phyloP scores from a whole-genome alignment of 106 monocot genomes.

The Phalaenopsis aphrodite region DNA sequence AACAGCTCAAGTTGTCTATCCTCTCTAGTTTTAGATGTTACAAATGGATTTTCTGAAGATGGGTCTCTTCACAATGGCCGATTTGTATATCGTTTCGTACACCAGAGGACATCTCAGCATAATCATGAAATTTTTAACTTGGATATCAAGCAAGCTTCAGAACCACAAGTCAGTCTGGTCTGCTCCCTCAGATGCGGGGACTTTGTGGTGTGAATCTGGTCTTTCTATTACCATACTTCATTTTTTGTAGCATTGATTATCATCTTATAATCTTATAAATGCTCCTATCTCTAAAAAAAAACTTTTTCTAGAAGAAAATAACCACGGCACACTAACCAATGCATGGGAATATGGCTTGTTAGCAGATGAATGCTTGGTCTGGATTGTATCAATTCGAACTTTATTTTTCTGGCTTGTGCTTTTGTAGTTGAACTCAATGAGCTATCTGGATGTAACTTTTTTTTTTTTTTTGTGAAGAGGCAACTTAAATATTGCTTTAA shows the following conservation, averaged over 20 bases:
- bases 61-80: conserved; percentile 31
- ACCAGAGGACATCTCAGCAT: conserved; percentile 18
- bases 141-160: conserved; percentile 14
- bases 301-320: not conserved
- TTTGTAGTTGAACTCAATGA: not conserved
- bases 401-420: not conserved
- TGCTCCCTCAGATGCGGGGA: conserved; percentile 72
- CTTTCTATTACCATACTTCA: not conserved
- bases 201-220: conserved; percentile 58
- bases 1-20: conserved; percentile 25
- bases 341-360: not conserved
- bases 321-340: not conserved
- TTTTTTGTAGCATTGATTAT: not conserved
- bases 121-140: conserved; percentile 6
- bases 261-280: not conserved
- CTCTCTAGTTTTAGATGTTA: conserved; percentile 56
- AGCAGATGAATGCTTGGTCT: not conserved
- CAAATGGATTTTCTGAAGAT: conserved; percentile 26
- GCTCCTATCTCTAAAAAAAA: not conserved
- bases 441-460: not conserved
- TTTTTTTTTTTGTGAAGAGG: not conserved
- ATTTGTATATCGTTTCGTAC: conserved; percentile 63
- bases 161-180: conserved; percentile 14
- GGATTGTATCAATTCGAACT: not conserved
- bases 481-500: not conserved